Evolutionary conservation across 495 filamentous ascomycete genomes (phyloP).

Genomic region (Pseudomonodictys pantanalensis): DNA sequence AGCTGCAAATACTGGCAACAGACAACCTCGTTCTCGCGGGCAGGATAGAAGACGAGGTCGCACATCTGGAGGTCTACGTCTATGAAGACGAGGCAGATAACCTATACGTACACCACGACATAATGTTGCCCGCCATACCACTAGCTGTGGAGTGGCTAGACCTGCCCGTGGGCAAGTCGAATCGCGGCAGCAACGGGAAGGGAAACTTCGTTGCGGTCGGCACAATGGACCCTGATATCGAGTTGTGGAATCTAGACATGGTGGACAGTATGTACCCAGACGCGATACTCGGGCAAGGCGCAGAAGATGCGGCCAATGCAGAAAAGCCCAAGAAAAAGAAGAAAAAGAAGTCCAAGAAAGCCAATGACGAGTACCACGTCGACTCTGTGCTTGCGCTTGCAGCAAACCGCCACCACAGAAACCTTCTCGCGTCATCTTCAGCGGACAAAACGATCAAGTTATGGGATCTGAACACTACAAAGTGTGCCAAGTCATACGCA

Average conservation of each 20-base stretch:
- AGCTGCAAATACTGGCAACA: slow-evolving; percentile 85
- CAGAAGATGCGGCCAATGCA: slow-evolving; percentile 50
- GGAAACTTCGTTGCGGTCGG: slow-evolving; percentile 93
- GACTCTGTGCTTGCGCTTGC: slow-evolving; percentile 89
- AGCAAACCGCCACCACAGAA: slow-evolving; percentile 86
- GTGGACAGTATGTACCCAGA: slow-evolving; percentile 98
- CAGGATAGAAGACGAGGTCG: slow-evolving; percentile 94
- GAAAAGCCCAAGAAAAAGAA: slow-evolving; percentile 72
- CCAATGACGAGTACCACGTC: slow-evolving; percentile 89
- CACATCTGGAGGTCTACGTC: slow-evolving; percentile 94
- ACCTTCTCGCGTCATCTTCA: slow-evolving; percentile 92
- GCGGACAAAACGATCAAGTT: slow-evolving; percentile 96
- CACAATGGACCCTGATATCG: slow-evolving; percentile 97
- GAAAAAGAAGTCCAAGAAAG: slow-evolving; percentile 78
- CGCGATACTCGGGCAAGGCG: slow-evolving; percentile 87
- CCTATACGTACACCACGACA: slow-evolving; percentile 98
- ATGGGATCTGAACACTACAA: slow-evolving; percentile 89
- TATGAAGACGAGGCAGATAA: slow-evolving; percentile 94
- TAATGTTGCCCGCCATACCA: slow-evolving; percentile 97
- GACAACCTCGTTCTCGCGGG: slow-evolving; percentile 91
- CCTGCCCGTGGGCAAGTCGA: slow-evolving; percentile 71
- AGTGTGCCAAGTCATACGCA: slow-evolving; percentile 90
- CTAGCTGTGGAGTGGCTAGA: slow-evolving; percentile 95
- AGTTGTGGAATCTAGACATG: slow-evolving; percentile 95
- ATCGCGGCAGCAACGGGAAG: slow-evolving; percentile 42